Base-by-base conservation (phyloP, 257 asterid genomes). In the Gynochthodes officinalis region DNA sequence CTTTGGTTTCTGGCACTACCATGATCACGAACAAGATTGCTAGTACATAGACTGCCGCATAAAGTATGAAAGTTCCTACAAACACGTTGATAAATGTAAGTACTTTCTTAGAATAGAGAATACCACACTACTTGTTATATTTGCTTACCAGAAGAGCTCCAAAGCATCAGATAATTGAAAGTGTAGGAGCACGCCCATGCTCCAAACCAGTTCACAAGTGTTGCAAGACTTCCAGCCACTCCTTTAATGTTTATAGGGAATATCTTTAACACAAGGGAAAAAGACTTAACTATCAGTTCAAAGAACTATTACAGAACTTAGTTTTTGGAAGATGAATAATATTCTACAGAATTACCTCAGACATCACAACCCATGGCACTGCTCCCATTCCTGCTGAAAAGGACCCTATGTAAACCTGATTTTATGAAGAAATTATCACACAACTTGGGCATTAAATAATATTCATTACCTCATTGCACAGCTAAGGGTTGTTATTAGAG, bases 331-430 rank as follows among this genome's bases (percentile, higher is more conserved):
- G 61, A 40, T 55, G 53, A 21, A n/a, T 35, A 13, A 9, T 13
- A 3, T 30, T 23, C 32, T 50, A 43, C 27, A 37, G 55, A 70
- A 43, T 32, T 84, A 91, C 99, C 98, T 94, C 98, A 8, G 98
- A 94, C 99, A 91, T 94, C 73, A 94, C 89, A 67, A 94, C 99
- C 99, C 99, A 91, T 14, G 99, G 99, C 83, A 91, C 95, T 77
- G 98, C 99, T 76, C 97, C 98, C 99, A 94, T 94, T 77, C 98
- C 99, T 52, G 59, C 72, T 70, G 98, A 94, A 81, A 94, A 94
- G 19, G 97, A 73, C 16, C 87, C 96, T 63, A 94, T 85, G 79
- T 88, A 91, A 39, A 95, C 90, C 99, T 93, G 85, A 75, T 54
- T 67, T 77, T 25, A 44, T 35, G 28, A 70, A 67, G 13, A 33